These are phyloP conservation scores for Candida alai DNA, from an alignment of 805 yeast species.

Conservation along the genomic window DNA sequence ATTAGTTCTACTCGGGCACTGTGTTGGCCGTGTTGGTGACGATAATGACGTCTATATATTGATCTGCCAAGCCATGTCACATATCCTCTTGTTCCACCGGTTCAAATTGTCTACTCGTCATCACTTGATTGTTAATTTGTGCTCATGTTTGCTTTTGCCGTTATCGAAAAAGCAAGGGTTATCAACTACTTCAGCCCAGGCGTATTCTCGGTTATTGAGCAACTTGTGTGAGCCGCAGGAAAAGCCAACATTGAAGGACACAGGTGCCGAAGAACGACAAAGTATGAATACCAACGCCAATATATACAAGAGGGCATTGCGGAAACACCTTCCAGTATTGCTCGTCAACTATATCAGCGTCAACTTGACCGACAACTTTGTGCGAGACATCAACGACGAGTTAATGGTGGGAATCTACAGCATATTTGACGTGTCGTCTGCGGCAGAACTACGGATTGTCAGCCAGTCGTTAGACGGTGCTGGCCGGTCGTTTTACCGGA, in stretches of 20 bases:
- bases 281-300: conserved; percentile 50
- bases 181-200: conserved; percentile 36
- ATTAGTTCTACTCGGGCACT: conserved; percentile 35
- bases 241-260: conserved; percentile 14
- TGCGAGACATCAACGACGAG: conserved; percentile 42
- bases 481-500: conserved; percentile 64
- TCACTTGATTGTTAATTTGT: conserved; percentile 53
- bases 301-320: conserved; percentile 53
- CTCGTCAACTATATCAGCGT: conserved; percentile 55
- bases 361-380: conserved; percentile 48
- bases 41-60: conserved; percentile 30
- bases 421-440: conserved; percentile 67
- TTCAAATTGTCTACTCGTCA: conserved; percentile 67
- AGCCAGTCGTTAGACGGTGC: conserved; percentile 65
- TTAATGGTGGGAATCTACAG: conserved; percentile 55
- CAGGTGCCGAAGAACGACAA: conserved; percentile 10
- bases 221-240: conserved; percentile 72
- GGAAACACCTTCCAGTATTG: conserved; percentile 60
- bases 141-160: conserved; percentile 49
- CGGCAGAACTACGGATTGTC: conserved; percentile 57
- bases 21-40: conserved; percentile 5
- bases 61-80: conserved; percentile 52
- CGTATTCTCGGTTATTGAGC: conserved; percentile 55
- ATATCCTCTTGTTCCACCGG: conserved; percentile 63
- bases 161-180: too few relatives aligned